A percentile compares a stretch with the other conserved stretches of the same genome.
phyloP scores from a whole-genome alignment of 257 asterid genomes.

The Nicotiana noctiflora region DNA sequence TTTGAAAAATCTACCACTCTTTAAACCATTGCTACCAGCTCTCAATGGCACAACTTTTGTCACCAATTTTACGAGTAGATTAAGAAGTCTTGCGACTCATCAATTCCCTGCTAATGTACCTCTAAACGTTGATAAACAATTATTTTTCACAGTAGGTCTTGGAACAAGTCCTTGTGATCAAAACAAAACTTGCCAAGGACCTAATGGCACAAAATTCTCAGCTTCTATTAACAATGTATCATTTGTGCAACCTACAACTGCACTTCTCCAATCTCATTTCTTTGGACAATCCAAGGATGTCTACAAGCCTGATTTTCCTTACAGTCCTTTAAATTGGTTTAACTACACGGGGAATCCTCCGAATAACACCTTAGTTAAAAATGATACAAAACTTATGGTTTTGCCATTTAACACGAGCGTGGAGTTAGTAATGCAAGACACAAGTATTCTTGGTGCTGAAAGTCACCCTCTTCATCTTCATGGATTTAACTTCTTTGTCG shows the following conservation, averaged over 20 bases:
- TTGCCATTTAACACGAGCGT: slow-evolving; percentile 41
- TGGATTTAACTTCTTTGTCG: no score
- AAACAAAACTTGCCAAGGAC: slow-evolving; percentile 48
- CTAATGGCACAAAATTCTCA: slow-evolving; percentile 46
- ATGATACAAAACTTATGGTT: slow-evolving; percentile 43
- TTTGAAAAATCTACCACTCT: slow-evolving; percentile 27
- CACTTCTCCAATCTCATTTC: slow-evolving; percentile 49
- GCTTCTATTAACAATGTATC: slow-evolving; percentile 49
- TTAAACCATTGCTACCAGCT: slow-evolving; percentile 35
- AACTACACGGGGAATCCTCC: slow-evolving; percentile 52
- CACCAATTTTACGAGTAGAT: slow-evolving; percentile 25
- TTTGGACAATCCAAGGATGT: slow-evolving; percentile 30
- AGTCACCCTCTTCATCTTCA: no score
- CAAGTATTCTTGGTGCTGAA: no score
- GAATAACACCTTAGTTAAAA: slow-evolving; percentile 38
- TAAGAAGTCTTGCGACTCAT: slow-evolving; percentile 38
- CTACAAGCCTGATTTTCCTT: slow-evolving; percentile 43
- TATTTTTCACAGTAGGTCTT: slow-evolving; percentile 46
- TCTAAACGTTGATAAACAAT: slow-evolving; percentile 23
- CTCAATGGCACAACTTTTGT: slow-evolving; percentile 45
- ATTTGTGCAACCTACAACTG: slow-evolving; percentile 36
- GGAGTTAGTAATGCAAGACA: slow-evolving; percentile 49
- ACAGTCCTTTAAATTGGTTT: slow-evolving; percentile 39
- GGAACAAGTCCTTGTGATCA: slow-evolving; percentile 51
- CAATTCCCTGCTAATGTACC: slow-evolving; percentile 59